Evolutionary conservation across 2,329 filamentous ascomycete genomes (phyloP), one percentile per base, ranked within the genome.

Genomic region (Septoria petroselini): DNA sequence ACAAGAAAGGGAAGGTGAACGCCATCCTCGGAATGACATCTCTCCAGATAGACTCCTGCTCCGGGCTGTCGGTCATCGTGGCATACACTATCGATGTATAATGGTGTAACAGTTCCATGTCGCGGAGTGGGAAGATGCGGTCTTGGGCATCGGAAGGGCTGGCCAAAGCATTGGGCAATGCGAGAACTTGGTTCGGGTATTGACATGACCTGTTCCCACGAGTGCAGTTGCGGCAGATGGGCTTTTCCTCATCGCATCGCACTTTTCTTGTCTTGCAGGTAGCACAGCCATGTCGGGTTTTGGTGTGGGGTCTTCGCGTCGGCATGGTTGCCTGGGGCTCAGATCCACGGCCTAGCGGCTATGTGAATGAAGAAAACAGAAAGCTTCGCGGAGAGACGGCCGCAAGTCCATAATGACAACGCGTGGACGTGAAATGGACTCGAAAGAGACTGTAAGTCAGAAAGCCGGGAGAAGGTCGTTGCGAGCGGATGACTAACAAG

Each of bases 91-190:
- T 33, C 0, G 54, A 47, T 0, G 59, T 60, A 43, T 56, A 62
- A 30, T 62, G 54, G 25, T 62, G 59, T 7, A 62, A 52, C 5
- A 62, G 48, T 33, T 62, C 58, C 51, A 62, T 56, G 15, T 60
- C 58, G 17, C 57, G 54, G 3, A 54, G 1, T 2, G 57, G 55
- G 19, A 58, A 58, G 35, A 58, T 41, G 14, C 42, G 41, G 5
- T 58, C 47, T 27, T 54, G 51, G 8, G 37, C 43, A 35, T 49
- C 43, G 3, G 35, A 19, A 3, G 45, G 38, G 18, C 35, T 29
- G 8, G 42, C 29, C 19, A 54, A 23, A 3, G 49, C 38, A 39
- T 40, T 48, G n/a, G 52, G 43, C 18, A 53, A 21, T 29, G 39
- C 37, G n/a, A 53, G 30, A 18, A 45, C 29, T 31, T 58, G 56